Conservation (phyloP, 164 flowering plant species). For the Nelumbo lutea region DNA sequence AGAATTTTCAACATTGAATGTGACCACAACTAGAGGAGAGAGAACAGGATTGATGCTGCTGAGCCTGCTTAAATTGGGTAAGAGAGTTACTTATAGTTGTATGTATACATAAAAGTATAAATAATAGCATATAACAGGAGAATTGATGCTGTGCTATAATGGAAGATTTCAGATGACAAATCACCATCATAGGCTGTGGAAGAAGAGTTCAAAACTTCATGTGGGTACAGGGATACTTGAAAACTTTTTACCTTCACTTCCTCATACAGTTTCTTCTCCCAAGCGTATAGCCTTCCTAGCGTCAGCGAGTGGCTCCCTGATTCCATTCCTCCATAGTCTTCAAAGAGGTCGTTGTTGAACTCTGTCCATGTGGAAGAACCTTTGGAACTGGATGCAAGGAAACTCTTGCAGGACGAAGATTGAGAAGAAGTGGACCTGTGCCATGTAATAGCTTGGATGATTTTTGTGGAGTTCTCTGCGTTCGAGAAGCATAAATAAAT, state of each 20-base stretch:
- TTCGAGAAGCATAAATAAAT: not conserved
- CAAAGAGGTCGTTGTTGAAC: constrained; percentile 65
- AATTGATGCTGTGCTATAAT: no score
- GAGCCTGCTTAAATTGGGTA: no score
- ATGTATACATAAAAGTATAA: no score
- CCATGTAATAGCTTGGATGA: constrained; percentile 3
- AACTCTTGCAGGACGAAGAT: constrained; percentile 73
- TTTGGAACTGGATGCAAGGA: constrained; percentile 65
- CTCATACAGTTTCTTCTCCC: constrained; percentile 97
- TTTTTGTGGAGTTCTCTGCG: constrained; percentile 82
- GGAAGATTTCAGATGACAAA: not conserved
- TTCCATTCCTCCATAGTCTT: constrained; percentile 82
- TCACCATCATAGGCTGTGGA: not conserved
- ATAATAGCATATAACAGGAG: no score
- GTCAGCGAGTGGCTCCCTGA: constrained; percentile 91
- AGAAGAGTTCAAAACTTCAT: no score
- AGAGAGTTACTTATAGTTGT: no score
- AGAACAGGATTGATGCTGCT: no score
- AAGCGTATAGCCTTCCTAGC: constrained; percentile 79
- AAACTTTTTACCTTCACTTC: constrained; percentile 73
- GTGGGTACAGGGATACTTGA: no score
- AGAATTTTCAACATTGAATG: no score
- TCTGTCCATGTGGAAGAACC: constrained; percentile 65
- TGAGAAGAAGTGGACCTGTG: not conserved
- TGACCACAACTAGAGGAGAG: no score